Evolutionary conservation across 257 asterid genomes (phyloP), one percentile per base, ranked within the genome.

Genomic region (Nicotiana benthamiana): DNA sequence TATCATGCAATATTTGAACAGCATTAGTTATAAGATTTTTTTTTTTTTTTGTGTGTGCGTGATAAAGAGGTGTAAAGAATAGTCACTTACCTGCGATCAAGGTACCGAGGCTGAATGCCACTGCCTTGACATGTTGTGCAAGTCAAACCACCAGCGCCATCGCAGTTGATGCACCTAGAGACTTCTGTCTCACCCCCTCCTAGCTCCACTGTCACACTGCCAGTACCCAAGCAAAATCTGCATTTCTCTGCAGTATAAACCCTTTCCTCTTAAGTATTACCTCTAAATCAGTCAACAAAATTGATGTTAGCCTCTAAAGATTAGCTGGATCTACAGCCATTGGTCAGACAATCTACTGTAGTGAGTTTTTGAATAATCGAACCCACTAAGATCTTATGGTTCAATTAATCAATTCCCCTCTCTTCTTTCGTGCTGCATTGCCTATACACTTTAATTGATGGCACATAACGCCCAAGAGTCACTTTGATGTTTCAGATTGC

Each of bases 51-150:
- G 34, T 30, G 34, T 12, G 22, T 5, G 70, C 4, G 70, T 61
- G 46, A 15, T 65, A 65, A 54, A 17, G 7, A 65, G 0, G 74
- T 30, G 57, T 12, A 70, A 40, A 70, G 57, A 40, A 4, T 40
- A 57, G 18, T 59, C 6, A 10, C 75, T 81, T 82, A 93, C 99
- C 99, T 93, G 87, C 99, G 98, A 81, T 95, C 99, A 60, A 95
- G 99, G 82, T 95, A 95, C 9, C 99, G 92, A 48, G 99, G 99
- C 83, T 95, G 99, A 80, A 95, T 93, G 84, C 99, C 99, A 64
- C 90, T 93, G 79, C 99, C 99, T 88, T 95, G 99, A 88, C 99
- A 95, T 12, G 98, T 95, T 68, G 99, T 92, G 96, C 99, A 95
- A 3, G 99, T 92, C 86, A 93, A 87, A 22, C 97, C 87, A 81